Conservation (phyloP, 1,284 basidiomycete genomes). For the Veloporphyrellus conicus region DNA sequence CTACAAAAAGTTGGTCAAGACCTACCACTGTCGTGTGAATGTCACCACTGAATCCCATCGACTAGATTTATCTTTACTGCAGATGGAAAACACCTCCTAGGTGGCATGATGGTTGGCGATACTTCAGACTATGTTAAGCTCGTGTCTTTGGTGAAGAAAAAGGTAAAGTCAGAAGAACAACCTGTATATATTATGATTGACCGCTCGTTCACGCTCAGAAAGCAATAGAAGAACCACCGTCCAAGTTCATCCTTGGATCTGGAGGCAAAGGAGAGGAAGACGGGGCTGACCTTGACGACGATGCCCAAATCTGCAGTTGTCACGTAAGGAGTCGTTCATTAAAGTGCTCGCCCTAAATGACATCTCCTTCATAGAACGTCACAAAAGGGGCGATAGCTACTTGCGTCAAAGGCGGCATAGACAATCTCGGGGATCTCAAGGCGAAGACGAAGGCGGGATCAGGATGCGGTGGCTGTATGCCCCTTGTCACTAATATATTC, state of each 20-base stretch:
- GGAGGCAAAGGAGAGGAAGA: conserved; percentile 51
- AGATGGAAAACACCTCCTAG: conserved; percentile 70
- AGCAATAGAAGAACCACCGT: conserved; percentile 60
- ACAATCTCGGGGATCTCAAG: conserved; percentile 57
- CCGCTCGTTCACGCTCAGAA: no score
- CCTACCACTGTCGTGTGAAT: neutral
- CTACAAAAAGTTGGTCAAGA: conserved; percentile 68
- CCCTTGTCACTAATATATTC: conserved; percentile 54
- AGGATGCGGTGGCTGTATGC: conserved; percentile 73
- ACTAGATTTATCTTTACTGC: conserved; percentile 68
- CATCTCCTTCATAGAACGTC: conserved; percentile 46
- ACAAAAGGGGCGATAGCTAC: conserved; percentile 56
- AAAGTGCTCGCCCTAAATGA: no score
- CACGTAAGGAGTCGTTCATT: no score
- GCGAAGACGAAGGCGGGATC: conserved; percentile 67
- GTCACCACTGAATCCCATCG: neutral
- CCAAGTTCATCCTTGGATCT: conserved; percentile 64
- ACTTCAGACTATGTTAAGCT: conserved; percentile 69
- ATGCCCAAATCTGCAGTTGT: conserved; percentile 68
- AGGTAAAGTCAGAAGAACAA: no score
- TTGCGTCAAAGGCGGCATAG: conserved; percentile 53
- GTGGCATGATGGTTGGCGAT: conserved; percentile 82
- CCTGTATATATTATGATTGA: no score
- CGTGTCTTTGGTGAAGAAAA: conserved; percentile 69
- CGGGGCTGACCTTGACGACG: conserved; percentile 67